These are phyloP conservation scores for Penicillium macrosclerotiorum DNA, from an alignment of 495 filamentous ascomycete genomes.

Conservation along the genomic window DNA sequence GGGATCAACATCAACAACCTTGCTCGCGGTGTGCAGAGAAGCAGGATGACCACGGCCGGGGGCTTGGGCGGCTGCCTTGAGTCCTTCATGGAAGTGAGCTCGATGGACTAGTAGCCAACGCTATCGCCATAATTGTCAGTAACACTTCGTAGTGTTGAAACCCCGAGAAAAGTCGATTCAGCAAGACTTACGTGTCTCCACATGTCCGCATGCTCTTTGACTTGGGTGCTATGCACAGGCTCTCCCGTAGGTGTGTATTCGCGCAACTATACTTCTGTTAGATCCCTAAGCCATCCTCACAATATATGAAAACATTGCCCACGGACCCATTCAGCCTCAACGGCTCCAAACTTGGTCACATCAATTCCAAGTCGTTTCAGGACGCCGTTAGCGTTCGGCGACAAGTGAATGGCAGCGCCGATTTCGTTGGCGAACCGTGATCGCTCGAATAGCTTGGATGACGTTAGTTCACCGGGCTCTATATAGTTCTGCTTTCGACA, in stretches of 20 bases:
- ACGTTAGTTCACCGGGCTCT: background rate
- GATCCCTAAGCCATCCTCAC: background rate
- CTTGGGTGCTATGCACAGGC: constrained; percentile 29
- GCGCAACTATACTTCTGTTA: constrained; percentile 22
- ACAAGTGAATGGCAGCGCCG: constrained; percentile 56
- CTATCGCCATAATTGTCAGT: constrained; percentile 12
- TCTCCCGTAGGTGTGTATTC: constrained; percentile 32
- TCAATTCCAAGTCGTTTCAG: constrained; percentile 44
- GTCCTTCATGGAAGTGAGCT: constrained; percentile 45
- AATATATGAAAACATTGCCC: background rate
- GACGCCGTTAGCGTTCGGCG: constrained; percentile 53
- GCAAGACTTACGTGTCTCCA: constrained; percentile 39
- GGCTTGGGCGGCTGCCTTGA: constrained; percentile 43
- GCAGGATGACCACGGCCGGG: constrained; percentile 40
- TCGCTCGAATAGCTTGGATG: constrained; percentile 50
- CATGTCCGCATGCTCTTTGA: constrained; percentile 28
- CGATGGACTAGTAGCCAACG: constrained; percentile 54
- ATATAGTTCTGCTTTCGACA: background rate
- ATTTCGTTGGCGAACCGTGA: constrained; percentile 51
- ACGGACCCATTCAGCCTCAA: constrained; percentile 30
- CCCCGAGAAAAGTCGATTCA: background rate
- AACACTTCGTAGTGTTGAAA: too few relatives aligned
- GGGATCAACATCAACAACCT: constrained; percentile 44
- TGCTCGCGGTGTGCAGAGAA: constrained; percentile 39
- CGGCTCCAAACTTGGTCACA: constrained; percentile 32